Evolutionary conservation across 2,329 filamentous ascomycete genomes (phyloP).

Genomic region (Botrytis elliptica): DNA sequence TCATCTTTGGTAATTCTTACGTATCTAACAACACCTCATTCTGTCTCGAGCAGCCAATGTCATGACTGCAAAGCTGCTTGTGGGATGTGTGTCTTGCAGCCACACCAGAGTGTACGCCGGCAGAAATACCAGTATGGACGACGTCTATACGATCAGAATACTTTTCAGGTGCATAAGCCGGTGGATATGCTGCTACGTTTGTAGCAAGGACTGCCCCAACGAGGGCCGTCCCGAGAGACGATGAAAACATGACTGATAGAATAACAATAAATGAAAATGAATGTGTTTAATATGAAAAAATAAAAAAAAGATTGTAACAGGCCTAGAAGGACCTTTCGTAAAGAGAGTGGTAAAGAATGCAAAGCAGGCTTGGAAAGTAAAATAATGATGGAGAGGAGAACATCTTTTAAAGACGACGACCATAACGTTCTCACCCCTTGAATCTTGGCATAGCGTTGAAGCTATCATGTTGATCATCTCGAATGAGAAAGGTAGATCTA

Average conservation of each 20-base stretch:
- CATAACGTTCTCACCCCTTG: slow-evolving; percentile 1
- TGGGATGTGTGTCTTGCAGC: background rate
- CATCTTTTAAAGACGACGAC: slow-evolving; percentile 18
- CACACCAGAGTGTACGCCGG: background rate
- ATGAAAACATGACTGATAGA: slow-evolving; percentile 17
- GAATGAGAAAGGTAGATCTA: background rate
- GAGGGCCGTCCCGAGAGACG: slow-evolving; percentile 20
- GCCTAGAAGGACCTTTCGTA: slow-evolving; percentile 18
- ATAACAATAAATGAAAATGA: slow-evolving; percentile 13
- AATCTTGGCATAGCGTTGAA: background rate
- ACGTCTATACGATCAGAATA: slow-evolving; percentile 3
- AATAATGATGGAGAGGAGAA: slow-evolving; percentile 9
- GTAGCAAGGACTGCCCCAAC: slow-evolving; percentile 19
- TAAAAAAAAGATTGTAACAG: slow-evolving; percentile 13
- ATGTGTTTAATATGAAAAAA: background rate
- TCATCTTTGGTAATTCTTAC: slow-evolving; percentile 21
- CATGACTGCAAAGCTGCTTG: slow-evolving; percentile 11
- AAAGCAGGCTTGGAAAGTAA: slow-evolving; percentile 7
- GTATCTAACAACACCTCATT: slow-evolving; percentile 29
- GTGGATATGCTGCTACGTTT: slow-evolving; percentile 13
- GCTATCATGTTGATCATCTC: slow-evolving; percentile 13
- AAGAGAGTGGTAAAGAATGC: slow-evolving; percentile 21
- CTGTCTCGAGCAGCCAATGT: slow-evolving; percentile 20
- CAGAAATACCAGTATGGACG: background rate
- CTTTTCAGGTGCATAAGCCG: slow-evolving; percentile 4